Percentiles rank a stretch among this genome's conserved stretches.
These are phyloP conservation scores for Hyphopichia fennica DNA, from an alignment of 1,139 yeast genomes.

Conservation along the genomic window DNA sequence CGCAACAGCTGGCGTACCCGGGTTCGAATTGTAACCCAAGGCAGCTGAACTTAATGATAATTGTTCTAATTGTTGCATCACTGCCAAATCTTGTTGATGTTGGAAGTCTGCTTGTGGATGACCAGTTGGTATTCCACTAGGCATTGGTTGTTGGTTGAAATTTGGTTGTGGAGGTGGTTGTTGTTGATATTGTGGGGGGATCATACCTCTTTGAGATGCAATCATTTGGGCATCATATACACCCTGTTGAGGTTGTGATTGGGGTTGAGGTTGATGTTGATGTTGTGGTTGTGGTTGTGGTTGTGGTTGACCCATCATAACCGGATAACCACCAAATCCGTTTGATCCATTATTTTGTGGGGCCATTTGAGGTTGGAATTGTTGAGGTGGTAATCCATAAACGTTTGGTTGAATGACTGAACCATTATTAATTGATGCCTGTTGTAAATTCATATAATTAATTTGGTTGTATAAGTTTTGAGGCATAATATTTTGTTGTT, in stretches of 20 bases:
- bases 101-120: constrained; percentile 11
- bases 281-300: constrained; percentile 10
- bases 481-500: neutral
- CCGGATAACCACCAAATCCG: constrained; percentile 3
- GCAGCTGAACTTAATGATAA: constrained; percentile 51
- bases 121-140: constrained; percentile 1
- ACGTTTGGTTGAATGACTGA: neutral
- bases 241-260: neutral
- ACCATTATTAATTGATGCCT: neutral
- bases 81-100: constrained; percentile 31
- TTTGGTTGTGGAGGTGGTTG: constrained; percentile 8
- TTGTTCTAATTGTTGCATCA: constrained; percentile 52
- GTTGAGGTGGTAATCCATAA: constrained; percentile 4
- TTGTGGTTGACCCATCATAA: constrained; percentile 6
- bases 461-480: constrained; percentile 2
- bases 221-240: constrained; percentile 3
- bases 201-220: constrained; percentile 7
- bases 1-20: constrained; percentile 37
- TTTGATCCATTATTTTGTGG: neutral
- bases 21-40: constrained; percentile 48
- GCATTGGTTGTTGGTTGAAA: neutral
- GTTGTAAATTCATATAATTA: neutral
- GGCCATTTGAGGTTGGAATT: constrained; percentile 1
- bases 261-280: constrained; percentile 11
- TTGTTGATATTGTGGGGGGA: constrained; percentile 9